Percentiles rank a stretch among this genome's conserved stretches.
Conservation (phyloP, 2,329 filamentous ascomycete species). For the Verticillium nonalfalfae region DNA sequence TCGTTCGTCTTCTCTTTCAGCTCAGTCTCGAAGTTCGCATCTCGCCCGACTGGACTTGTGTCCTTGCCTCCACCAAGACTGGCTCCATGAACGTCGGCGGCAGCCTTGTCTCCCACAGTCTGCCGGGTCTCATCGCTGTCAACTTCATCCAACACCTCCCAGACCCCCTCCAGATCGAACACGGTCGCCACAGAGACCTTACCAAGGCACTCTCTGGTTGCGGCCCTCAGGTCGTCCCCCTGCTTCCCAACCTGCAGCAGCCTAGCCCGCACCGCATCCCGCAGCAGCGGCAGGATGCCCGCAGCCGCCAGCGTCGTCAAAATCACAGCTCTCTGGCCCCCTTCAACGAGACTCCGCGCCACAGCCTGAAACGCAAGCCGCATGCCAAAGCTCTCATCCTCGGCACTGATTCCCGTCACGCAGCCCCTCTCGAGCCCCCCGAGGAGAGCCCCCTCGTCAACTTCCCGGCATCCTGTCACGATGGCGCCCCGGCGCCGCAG, state of each 20-base stretch:
- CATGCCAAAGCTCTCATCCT: conserved; percentile 41
- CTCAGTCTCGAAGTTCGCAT: conserved; percentile 1
- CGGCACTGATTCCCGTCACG: conserved; percentile 48
- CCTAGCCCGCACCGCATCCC: conserved; percentile 31
- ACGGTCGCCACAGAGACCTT: conserved; percentile 47
- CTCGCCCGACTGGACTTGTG: neutral
- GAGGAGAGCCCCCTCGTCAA: conserved; percentile 41
- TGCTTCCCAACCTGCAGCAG: conserved; percentile 14
- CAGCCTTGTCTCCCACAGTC: neutral
- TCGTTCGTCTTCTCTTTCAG: no score
- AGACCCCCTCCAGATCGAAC: conserved; percentile 52
- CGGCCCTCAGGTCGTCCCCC: conserved; percentile 11
- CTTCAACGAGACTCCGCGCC: conserved; percentile 27
- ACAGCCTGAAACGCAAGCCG: conserved; percentile 44
- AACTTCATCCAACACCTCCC: conserved; percentile 49
- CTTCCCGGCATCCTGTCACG: conserved; percentile 36
- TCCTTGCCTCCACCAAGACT: neutral
- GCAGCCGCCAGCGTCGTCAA: conserved; percentile 40
- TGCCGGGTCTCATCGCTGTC: conserved; percentile 13
- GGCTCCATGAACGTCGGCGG: neutral
- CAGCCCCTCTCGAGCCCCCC: conserved; percentile 42
- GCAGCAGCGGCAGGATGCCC: conserved; percentile 32
- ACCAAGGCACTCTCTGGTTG: conserved; percentile 33
- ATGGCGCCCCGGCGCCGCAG: conserved; percentile 22
- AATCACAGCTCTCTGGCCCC: conserved; percentile 28